Evolutionary conservation across 2,329 filamentous ascomycete species (phyloP), one percentile per base, ranked within the genome.

Genomic region (Fusarium sp.): DNA sequence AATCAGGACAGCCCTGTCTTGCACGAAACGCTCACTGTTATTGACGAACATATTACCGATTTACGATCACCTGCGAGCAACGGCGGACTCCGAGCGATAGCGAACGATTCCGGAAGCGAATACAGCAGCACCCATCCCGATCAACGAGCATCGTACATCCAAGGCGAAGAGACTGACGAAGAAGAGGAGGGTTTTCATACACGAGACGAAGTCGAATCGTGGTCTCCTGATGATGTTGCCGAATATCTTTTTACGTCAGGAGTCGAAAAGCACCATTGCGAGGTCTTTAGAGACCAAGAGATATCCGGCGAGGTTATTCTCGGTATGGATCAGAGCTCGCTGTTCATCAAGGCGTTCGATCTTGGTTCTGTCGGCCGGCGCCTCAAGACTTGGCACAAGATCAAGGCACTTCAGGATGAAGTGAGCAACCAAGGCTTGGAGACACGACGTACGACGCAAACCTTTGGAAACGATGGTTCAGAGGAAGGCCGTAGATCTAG

Each of bases 301-400:
- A 98, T 99, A 64, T 92, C 93, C 4, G 96, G 96, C 53, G 95
- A 98, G 77, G 95, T 98, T 7, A 84, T 99, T 42, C 84, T 99
- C 57, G 94, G 93, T 58, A 97, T 98, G 94, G 94, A 98, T 76
- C 95, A 98, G 83, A 93, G 94, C 63, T 97, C 96, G 42, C 87
- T 98, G 20, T 97, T 98, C 80, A 92, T 98, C 84, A 97, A 97
- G 79, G 95, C 96, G 50, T 97, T 98, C 76, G 94, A 98, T 75
- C 87, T 98, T 73, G 95, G 95, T 22, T 94, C 95, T 6, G 95
- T 98, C 75, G 95, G 95, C 13, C 89, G 94, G 63, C 89, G 95
- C 68, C 83, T 98, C 69, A 97, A 97, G 81, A 97, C 95, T 4
- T 98, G 95, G 95, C 94, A 98, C 82, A 97, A 96, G 82, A 95